phyloP scores from a whole-genome alignment of 169 alveolate genomes.

The Neospora caninum region DNA sequence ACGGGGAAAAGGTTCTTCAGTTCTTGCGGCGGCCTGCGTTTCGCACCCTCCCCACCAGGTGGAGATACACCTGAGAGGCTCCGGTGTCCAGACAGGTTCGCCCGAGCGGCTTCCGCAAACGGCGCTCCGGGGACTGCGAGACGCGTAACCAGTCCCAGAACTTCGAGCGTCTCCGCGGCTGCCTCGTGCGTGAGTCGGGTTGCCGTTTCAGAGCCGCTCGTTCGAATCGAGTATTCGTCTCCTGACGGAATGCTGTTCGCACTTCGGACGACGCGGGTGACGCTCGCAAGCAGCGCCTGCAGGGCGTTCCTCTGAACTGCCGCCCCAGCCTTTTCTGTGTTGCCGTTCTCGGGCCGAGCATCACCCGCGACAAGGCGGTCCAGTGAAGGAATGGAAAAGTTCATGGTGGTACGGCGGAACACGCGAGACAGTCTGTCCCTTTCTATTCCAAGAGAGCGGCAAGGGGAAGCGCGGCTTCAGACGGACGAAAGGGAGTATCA shows the following conservation, averaged over 20 bases:
- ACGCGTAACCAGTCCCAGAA: slow-evolving; percentile 5
- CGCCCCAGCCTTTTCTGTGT: background rate
- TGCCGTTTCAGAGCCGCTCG: slow-evolving; percentile 38
- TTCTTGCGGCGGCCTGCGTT: background rate
- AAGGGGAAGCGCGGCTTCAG: too few relatives aligned
- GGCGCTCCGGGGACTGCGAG: background rate
- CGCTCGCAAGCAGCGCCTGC: slow-evolving; percentile 12
- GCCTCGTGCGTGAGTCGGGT: slow-evolving; percentile 44
- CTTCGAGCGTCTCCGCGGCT: slow-evolving; percentile 55
- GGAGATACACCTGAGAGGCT: background rate
- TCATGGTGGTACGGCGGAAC: background rate
- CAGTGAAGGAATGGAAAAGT: background rate
- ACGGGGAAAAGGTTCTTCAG: slow-evolving; percentile 11
- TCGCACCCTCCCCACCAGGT: background rate
- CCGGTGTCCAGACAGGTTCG: slow-evolving; percentile 26
- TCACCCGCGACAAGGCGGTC: slow-evolving; percentile 10
- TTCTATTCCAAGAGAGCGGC: too few relatives aligned
- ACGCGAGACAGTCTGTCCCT: too few relatives aligned
- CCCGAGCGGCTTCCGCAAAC: background rate
- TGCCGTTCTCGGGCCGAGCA: background rate
- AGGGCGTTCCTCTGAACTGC: slow-evolving; percentile 18
- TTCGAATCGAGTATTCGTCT: slow-evolving; percentile 51
- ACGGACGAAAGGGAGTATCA: too few relatives aligned
- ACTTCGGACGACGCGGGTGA: slow-evolving; percentile 44
- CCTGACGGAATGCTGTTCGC: slow-evolving; percentile 54